These are phyloP conservation scores for Pythium rhizo-oryzae DNA, from an alignment of 352 stramenopile genomes.

Conservation along the genomic window DNA sequence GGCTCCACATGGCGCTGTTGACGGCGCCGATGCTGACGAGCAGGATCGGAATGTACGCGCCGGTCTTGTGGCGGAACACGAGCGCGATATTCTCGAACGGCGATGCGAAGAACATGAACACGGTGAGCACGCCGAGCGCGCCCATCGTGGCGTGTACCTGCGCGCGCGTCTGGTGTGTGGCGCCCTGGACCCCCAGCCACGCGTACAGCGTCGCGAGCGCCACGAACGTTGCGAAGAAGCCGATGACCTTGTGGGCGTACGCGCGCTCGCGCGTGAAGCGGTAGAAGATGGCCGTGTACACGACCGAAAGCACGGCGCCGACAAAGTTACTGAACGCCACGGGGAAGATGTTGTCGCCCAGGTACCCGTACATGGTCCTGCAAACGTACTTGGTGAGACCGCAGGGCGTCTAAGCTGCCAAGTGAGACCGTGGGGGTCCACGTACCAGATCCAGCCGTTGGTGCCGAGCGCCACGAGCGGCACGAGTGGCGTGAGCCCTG, in stretches of 20 bases:
- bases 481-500: constrained; percentile 45
- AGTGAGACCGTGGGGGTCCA: neutral
- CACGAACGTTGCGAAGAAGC: constrained; percentile 23
- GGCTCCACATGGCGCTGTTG: constrained; percentile 58
- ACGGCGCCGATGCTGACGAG: constrained; percentile 47
- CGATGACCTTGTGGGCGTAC: constrained; percentile 43
- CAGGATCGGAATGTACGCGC: constrained; percentile 53
- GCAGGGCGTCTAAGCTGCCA: too few species aligned
- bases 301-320: constrained; percentile 35
- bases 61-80: constrained; percentile 49
- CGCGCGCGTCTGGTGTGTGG: constrained; percentile 15
- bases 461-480: constrained; percentile 45
- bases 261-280: constrained; percentile 40
- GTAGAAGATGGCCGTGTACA: constrained; percentile 56
- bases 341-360: constrained; percentile 47
- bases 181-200: neutral
- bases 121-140: constrained; percentile 41
- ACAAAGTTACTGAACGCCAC: constrained; percentile 46
- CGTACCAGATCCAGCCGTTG: constrained; percentile 31
- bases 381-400: neutral
- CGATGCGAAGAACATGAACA: constrained; percentile 56
- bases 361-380: constrained; percentile 46
- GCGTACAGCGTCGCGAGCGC: constrained; percentile 20
- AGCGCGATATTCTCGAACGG: constrained; percentile 58
- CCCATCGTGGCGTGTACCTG: constrained; percentile 36